Evolutionary conservation across 2,329 filamentous ascomycete genomes (phyloP), one percentile per base, ranked within the genome.

Genomic region (Alternaria novae-zelandiae): DNA sequence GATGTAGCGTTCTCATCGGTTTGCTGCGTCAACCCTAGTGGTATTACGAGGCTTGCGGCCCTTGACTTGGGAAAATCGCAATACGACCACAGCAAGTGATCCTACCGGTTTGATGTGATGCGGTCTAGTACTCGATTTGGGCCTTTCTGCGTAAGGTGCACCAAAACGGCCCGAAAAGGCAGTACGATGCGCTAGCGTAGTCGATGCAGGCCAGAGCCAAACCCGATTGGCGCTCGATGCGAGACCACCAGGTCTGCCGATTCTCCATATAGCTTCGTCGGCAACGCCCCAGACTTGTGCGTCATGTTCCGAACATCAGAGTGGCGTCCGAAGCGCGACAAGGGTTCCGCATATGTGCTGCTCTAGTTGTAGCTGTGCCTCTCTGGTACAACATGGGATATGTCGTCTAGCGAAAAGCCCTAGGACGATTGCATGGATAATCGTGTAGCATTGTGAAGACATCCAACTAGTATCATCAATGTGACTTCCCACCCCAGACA

Each of bases 1-100:
- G 0, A 86, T 87, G 69, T 88, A 89, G 20, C 86, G 75, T 76
- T 89, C 87, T 87, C 87, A 89, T 1, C 86, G 86, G 63, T 86
- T 85, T 2, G 83, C 80, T 2, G 84, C 82, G 70, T 87, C 89
- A 0, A 87, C 85, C 75, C 90, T 88, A 50, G 90, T 86, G 5
- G 88, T 85, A 15, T 90, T 85, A 1, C 81, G 76, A 0, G 86
- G 85, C 3, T 82, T 79, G 23, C 68, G 3, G 63, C 68, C 67
- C 81, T 78, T 23, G 80, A 78, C 45, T 77, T 77, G 44, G 88
- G 76, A 1, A 84, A 82, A 20, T 26, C 13, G 25, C 50, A 17
- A 51, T 12, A 25, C 10, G 25, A 36, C 32, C 26, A 28, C 26
- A 21, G 26, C 17, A 28, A 46, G 36, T 26, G 15, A 10, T 25